phyloP scores from a whole-genome alignment of 176 grass and related monocot species.

The Saccharum officinarum region DNA sequence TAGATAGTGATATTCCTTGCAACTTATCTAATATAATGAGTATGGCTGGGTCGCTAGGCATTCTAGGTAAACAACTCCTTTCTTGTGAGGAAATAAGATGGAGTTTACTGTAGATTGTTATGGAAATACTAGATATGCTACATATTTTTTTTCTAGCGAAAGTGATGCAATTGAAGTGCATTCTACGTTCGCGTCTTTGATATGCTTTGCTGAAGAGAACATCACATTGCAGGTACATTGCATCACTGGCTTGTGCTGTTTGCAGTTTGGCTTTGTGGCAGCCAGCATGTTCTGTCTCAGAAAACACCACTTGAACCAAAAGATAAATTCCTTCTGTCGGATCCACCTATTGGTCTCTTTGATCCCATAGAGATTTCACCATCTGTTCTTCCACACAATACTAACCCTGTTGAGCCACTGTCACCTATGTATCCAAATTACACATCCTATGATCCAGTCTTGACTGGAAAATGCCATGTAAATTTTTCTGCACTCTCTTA shows the following conservation, averaged over 20 bases:
- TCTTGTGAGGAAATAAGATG: neutral
- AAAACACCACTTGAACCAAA: constrained; percentile 67
- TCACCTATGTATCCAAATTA: constrained; percentile 91
- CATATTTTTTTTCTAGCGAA: neutral
- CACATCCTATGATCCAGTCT: constrained; percentile 75
- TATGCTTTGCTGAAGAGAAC: constrained; percentile 32
- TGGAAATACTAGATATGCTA: neutral
- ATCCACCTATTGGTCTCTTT: constrained; percentile 89
- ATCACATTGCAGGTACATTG: constrained; percentile 63
- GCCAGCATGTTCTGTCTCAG: constrained; percentile 57
- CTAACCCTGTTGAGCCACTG: constrained; percentile 70
- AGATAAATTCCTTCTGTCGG: constrained; percentile 85
- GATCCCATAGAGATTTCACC: constrained; percentile 95
- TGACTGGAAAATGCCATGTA: constrained; percentile 84
- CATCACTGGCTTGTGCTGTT: constrained; percentile 62
- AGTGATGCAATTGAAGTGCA: constrained; percentile 1
- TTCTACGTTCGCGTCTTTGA: constrained; percentile 7
- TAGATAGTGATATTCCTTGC: neutral
- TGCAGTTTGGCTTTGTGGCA: constrained; percentile 62
- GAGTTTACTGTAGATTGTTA: constrained; percentile 10
- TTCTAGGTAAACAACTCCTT: constrained; percentile 10
- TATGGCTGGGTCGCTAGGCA: neutral
- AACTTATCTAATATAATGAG: neutral
- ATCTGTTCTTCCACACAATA: constrained; percentile 67
- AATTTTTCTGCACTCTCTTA: constrained; percentile 80